Conservation (phyloP, 2,329 filamentous ascomycete species). For the Epichloe baconii region DNA sequence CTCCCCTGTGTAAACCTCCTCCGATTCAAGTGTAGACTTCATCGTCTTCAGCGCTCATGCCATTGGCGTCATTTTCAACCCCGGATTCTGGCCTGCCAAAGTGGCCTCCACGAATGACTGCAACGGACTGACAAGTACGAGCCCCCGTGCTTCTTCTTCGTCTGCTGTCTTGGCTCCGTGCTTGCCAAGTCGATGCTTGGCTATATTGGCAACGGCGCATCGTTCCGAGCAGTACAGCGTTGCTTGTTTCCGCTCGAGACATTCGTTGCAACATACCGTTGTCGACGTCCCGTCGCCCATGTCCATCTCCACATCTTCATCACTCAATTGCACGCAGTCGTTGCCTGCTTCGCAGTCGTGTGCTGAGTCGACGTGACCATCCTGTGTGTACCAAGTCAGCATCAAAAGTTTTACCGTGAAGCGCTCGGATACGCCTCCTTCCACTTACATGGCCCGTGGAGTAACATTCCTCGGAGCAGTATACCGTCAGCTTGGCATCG, state of each 20-base stretch:
- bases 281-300: slow-evolving; percentile 21
- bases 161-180: slow-evolving; percentile 16
- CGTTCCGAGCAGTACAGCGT: slow-evolving; percentile 28
- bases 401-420: neutral
- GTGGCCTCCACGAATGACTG: slow-evolving; percentile 15
- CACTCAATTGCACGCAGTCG: slow-evolving; percentile 25
- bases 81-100: slow-evolving; percentile 19
- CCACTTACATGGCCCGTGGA: slow-evolving; percentile 27
- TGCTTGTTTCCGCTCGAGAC: slow-evolving; percentile 23
- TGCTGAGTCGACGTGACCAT: slow-evolving; percentile 22
- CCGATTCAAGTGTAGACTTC: neutral
- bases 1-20: neutral
- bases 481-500: slow-evolving; percentile 24
- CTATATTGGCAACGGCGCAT: slow-evolving; percentile 30
- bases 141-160: slow-evolving; percentile 10
- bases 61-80: slow-evolving; percentile 16
- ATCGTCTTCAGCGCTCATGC: neutral
- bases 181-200: slow-evolving; percentile 22
- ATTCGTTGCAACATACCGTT: slow-evolving; percentile 29
- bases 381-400: slow-evolving; percentile 19
- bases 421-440: too few relatives aligned
- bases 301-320: slow-evolving; percentile 28
- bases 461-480: slow-evolving; percentile 31
- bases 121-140: slow-evolving; percentile 13
- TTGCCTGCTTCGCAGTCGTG: slow-evolving; percentile 30